A percentile compares a stretch with the other conserved stretches of the same genome.
phyloP scores from a whole-genome alignment of 768 basidiomycete genomes.

The Myochromella boudieri region DNA sequence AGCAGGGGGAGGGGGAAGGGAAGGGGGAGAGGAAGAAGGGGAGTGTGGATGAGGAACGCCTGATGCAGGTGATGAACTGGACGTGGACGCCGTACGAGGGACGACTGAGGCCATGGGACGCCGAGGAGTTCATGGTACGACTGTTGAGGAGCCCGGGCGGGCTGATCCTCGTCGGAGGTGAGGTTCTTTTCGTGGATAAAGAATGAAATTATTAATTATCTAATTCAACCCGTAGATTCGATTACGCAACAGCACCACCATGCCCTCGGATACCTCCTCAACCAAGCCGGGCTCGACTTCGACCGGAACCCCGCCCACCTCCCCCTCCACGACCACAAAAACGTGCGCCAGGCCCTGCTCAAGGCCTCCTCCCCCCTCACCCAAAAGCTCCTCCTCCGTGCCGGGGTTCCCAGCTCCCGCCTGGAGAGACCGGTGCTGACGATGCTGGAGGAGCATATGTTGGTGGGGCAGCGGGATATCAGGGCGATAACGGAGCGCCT shows the following conservation, averaged over 20 bases:
- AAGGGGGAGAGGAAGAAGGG: slow-evolving; percentile 15
- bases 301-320: slow-evolving; percentile 21
- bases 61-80: slow-evolving; percentile 31
- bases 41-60: slow-evolving; percentile 22
- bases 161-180: slow-evolving; percentile 28
- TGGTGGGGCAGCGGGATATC: slow-evolving; percentile 25
- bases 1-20: background rate
- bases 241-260: slow-evolving; percentile 25
- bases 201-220: background rate
- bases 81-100: slow-evolving; percentile 27
- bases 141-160: slow-evolving; percentile 28
- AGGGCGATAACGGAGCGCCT: slow-evolving; percentile 24
- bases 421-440: slow-evolving; percentile 27
- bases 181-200: slow-evolving; percentile 2
- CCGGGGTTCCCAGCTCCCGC: slow-evolving; percentile 27
- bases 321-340: slow-evolving; percentile 22
- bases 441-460: slow-evolving; percentile 29
- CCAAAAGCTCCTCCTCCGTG: slow-evolving; percentile 18
- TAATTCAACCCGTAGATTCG: slow-evolving; percentile 15
- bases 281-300: slow-evolving; percentile 23
- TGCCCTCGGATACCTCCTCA: slow-evolving; percentile 22
- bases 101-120: slow-evolving; percentile 22
- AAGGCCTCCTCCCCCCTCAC: slow-evolving; percentile 23
- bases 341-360: slow-evolving; percentile 25
- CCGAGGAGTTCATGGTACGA: slow-evolving; percentile 29